These are phyloP conservation scores for Pichia membranifaciens DNA, from an alignment of 805 yeast species.

Conservation along the genomic window DNA sequence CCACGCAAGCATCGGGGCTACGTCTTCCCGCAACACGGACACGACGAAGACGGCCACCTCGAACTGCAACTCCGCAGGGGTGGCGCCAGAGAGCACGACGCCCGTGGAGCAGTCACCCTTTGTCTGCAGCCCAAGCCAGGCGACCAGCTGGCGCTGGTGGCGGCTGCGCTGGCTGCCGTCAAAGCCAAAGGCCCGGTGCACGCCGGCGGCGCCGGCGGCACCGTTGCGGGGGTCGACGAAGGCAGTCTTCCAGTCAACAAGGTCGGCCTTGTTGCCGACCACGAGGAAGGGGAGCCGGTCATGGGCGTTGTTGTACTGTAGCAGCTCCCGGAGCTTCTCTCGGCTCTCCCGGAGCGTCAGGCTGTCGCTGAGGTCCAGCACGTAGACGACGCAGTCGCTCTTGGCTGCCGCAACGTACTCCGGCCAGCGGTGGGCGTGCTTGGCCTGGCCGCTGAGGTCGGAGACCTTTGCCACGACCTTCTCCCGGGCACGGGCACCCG, in stretches of 20 bases:
- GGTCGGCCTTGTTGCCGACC: conserved; percentile 28
- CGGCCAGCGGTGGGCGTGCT: conserved; percentile 24
- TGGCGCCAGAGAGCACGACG: background rate
- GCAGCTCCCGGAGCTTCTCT: conserved; percentile 17
- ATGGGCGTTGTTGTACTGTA: conserved; percentile 17
- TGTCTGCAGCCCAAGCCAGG: background rate
- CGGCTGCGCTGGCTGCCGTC: background rate
- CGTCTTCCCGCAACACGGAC: background rate
- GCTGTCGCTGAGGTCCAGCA: conserved; percentile 28
- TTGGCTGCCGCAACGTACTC: conserved; percentile 9
- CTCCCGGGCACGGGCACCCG: background rate
- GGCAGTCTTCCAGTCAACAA: conserved; percentile 10
- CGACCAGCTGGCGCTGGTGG: background rate
- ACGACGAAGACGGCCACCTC: conserved; percentile 1
- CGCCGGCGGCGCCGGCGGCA: background rate
- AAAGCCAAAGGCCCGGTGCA: too few relatives aligned
- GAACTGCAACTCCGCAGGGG: background rate
- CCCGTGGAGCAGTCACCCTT: background rate
- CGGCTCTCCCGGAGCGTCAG: conserved; percentile 23
- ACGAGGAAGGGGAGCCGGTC: conserved; percentile 24
- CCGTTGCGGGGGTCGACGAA: background rate
- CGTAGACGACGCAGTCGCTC: conserved; percentile 22
- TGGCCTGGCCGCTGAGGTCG: conserved; percentile 30
- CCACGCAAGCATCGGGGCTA: background rate
- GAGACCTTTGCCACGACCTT: conserved; percentile 8